These are phyloP conservation scores for Tilletia caries DNA, from an alignment of 1,284 basidiomycete genomes.

Conservation along the genomic window DNA sequence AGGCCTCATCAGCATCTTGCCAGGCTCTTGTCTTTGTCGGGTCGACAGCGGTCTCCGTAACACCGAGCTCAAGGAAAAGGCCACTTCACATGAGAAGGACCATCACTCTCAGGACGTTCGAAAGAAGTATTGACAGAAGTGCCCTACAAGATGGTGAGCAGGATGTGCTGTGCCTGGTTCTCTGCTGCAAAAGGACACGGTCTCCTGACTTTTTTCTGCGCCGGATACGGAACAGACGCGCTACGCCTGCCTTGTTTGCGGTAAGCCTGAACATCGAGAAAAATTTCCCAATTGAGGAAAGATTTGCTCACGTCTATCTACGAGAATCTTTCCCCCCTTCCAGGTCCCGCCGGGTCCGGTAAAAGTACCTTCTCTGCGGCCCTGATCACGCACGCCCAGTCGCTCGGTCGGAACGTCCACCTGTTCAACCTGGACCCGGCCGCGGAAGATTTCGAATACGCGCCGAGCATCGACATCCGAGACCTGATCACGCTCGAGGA, in stretches of 20 bases:
- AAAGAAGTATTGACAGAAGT: no score
- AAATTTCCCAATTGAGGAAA: not conserved
- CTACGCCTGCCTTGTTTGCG: slow-evolving; percentile 1
- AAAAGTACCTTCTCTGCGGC: slow-evolving; percentile 92
- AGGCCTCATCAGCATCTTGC: no score
- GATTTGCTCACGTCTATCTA: not conserved
- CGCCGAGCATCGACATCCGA: slow-evolving; percentile 88
- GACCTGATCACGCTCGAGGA: slow-evolving; percentile 90
- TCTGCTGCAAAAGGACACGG: no score
- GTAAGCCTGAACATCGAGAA: not conserved
- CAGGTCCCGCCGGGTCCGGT: slow-evolving; percentile 92
- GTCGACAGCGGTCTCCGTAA: no score
- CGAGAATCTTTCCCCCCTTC: not conserved
- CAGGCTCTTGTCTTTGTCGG: no score
- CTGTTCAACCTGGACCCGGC: slow-evolving; percentile 98
- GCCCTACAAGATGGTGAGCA: no score
- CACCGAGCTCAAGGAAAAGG: no score
- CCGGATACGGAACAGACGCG: not conserved
- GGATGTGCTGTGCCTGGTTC: no score
- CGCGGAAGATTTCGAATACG: slow-evolving; percentile 87
- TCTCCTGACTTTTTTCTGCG: no score
- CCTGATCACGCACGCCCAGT: slow-evolving; percentile 83
- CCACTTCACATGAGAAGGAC: no score
- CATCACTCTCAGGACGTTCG: no score
- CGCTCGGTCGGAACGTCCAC: slow-evolving; percentile 78